A percentile compares a stretch with the other conserved stretches of the same genome.
Conservation (phyloP, 75 land plant genomes). For the Larix kaempferi region DNA sequence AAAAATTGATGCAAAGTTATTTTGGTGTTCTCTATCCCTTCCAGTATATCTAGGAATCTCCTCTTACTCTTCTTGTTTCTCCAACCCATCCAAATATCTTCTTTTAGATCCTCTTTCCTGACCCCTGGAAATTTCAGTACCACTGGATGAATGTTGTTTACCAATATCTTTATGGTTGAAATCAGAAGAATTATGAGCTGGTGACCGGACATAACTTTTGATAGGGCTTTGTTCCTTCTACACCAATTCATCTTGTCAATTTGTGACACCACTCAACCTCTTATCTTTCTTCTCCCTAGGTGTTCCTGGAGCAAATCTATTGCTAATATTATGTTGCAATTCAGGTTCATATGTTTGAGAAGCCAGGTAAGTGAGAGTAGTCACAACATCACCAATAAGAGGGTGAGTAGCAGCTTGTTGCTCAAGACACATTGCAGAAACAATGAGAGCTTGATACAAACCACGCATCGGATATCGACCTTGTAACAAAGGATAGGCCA, state of each 20-base stretch:
- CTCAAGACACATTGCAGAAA: slow-evolving; percentile 93
- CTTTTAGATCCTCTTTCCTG: slow-evolving; percentile 25
- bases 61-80: slow-evolving; percentile 21
- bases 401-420: slow-evolving; percentile 88
- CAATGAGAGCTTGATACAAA: slow-evolving; percentile 83
- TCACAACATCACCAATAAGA: too few relatives aligned
- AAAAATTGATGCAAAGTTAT: slow-evolving; percentile 13
- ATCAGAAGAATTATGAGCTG: slow-evolving; percentile 57
- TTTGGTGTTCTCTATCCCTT: slow-evolving; percentile 16
- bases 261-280: too few relatives aligned
- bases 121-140: too few relatives aligned
- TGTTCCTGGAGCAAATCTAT: slow-evolving; percentile 42
- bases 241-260: slow-evolving; percentile 13
- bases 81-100: slow-evolving; percentile 41
- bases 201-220: slow-evolving; percentile 25
- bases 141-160: slow-evolving; percentile 16
- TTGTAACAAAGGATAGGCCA: slow-evolving; percentile 86
- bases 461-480: slow-evolving; percentile 84
- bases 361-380: too few relatives aligned
- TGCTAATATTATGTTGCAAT: slow-evolving; percentile 20
- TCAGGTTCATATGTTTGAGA: too few relatives aligned
- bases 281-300: too few relatives aligned
- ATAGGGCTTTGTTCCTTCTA: slow-evolving; percentile 9
- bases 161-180: slow-evolving; percentile 46
- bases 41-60: slow-evolving; percentile 24